Conservation (phyloP, 495 filamentous ascomycete species). For the Aspergillus olivimuriae region DNA sequence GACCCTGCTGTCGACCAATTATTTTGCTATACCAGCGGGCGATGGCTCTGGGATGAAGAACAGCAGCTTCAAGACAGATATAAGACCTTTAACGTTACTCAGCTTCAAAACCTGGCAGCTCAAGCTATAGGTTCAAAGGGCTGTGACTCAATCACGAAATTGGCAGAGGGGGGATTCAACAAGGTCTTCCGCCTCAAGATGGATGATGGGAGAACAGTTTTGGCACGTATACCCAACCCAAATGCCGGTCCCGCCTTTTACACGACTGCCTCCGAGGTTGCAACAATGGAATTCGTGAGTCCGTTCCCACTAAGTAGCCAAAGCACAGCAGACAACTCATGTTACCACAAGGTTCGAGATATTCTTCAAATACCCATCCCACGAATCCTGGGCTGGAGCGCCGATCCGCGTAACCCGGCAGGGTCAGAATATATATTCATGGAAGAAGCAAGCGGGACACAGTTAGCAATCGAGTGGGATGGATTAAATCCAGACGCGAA, state of each 20-base stretch:
- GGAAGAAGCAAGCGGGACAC: conserved; percentile 20
- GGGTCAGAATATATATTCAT: conserved; percentile 27
- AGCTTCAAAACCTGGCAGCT: conserved; percentile 18
- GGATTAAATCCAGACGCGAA: conserved; percentile 17
- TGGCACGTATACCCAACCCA: conserved; percentile 27
- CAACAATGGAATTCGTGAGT: conserved; percentile 30
- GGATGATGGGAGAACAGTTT: conserved; percentile 19
- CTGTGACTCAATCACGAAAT: conserved; percentile 22
- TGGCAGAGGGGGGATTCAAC: conserved; percentile 27
- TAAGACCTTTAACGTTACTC: conserved; percentile 21
- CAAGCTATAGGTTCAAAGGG: conserved; percentile 6
- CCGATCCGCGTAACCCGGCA: conserved; percentile 13
- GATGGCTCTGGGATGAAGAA: conserved; percentile 30
- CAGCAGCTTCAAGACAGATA: conserved; percentile 23
- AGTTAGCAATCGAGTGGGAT: conserved; percentile 21
- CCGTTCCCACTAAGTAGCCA: background rate
- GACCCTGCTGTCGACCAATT: conserved; percentile 8
- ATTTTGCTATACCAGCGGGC: conserved; percentile 28
- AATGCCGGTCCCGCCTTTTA: conserved; percentile 23
- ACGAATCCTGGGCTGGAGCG: conserved; percentile 14
- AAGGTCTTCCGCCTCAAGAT: conserved; percentile 23
- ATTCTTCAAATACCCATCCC: conserved; percentile 23
- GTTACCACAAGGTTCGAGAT: conserved; percentile 11
- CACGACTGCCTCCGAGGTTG: conserved; percentile 33
- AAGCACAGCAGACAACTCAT: conserved; percentile 1